Percentiles rank a stretch among this genome's conserved stretches.
These are phyloP conservation scores for Cercospora sesami DNA, from an alignment of 2,329 filamentous ascomycete genomes.

Conservation along the genomic window DNA sequence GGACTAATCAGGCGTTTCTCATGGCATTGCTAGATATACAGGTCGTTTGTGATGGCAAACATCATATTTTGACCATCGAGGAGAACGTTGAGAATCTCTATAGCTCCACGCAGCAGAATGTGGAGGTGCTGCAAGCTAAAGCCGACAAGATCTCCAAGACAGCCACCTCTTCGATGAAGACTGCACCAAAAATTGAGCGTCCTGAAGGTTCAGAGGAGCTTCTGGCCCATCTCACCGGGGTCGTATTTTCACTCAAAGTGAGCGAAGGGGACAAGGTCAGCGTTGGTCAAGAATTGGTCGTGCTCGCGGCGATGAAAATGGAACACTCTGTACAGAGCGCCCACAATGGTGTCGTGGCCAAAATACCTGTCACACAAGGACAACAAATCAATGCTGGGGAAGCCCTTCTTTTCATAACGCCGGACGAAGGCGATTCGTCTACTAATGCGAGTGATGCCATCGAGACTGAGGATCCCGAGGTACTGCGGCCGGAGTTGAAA, in stretches of 20 bases:
- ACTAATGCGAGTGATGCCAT: neutral
- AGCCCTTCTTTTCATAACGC: neutral
- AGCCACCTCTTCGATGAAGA: neutral
- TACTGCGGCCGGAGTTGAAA: neutral
- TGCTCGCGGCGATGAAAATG: neutral
- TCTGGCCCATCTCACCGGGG: neutral
- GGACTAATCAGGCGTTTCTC: neutral
- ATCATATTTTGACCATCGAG: neutral
- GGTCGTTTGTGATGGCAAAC: neutral
- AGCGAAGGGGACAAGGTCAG: neutral
- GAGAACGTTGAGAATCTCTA: neutral
- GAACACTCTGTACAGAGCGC: neutral
- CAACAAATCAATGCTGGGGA: neutral
- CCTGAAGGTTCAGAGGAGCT: neutral
- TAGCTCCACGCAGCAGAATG: neutral
- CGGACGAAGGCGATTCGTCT: neutral
- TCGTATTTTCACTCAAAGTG: neutral
- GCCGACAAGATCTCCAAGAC: neutral
- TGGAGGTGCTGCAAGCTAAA: neutral
- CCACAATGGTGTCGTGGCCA: neutral
- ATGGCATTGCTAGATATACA: neutral
- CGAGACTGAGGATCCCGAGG: neutral
- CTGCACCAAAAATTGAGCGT: neutral
- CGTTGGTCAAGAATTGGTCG: neutral
- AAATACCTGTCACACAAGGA: neutral